Conservation (phyloP, 768 basidiomycete genomes). For the Kwoniella dendrophila region DNA sequence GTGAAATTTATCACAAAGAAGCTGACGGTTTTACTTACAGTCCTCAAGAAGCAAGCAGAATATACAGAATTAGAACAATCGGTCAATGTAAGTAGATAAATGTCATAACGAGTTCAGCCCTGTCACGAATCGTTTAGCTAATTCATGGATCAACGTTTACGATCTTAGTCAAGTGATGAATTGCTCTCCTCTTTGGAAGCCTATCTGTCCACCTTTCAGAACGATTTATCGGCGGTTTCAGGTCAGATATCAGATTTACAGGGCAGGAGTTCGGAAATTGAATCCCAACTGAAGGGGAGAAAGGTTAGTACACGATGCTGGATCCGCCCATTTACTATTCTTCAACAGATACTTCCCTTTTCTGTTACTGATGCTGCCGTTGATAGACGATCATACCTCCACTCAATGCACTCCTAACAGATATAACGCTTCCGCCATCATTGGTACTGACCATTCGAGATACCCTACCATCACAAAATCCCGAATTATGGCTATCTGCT, state of each 20-base stretch:
- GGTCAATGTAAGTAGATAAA: conserved; percentile 36
- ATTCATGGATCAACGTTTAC: neutral
- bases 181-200: conserved; percentile 84
- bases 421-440: conserved; percentile 78
- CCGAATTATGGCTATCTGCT: conserved; percentile 80
- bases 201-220: conserved; percentile 94
- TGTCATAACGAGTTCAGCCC: neutral
- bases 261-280: conserved; percentile 84
- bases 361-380: neutral
- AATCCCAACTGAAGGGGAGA: conserved; percentile 78
- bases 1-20: neutral
- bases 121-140: neutral
- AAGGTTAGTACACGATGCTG: conserved; percentile 68
- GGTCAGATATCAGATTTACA: conserved; percentile 96
- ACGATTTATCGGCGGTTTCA: conserved; percentile 88
- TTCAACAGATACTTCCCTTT: neutral
- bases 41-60: conserved; percentile 31
- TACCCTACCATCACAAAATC: conserved; percentile 66
- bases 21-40: conserved; percentile 9
- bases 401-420: conserved; percentile 74
- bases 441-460: conserved; percentile 79
- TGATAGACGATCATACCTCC: conserved; percentile 88
- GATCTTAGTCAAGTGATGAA: conserved; percentile 73
- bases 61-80: conserved; percentile 46
- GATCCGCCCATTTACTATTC: neutral